These are phyloP conservation scores for Fusarium sp. DNA, from an alignment of 2,329 filamentous ascomycete genomes.

Conservation along the genomic window DNA sequence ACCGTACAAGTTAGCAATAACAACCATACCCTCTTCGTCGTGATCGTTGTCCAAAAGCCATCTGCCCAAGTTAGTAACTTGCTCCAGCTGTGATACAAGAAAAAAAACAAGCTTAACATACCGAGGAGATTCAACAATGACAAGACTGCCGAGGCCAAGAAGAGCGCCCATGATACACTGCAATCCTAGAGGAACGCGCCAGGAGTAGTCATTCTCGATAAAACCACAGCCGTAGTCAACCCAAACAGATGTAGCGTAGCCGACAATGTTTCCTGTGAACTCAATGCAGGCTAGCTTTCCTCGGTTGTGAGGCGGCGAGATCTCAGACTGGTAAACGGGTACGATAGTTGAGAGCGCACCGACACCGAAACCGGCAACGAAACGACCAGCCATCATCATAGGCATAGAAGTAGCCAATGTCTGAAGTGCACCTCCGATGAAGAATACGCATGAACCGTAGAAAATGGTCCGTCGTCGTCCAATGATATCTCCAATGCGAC, in stretches of 20 bases:
- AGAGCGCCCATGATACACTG: constrained; percentile 95
- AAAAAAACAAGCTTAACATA: constrained; percentile 54
- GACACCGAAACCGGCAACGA: constrained; percentile 86
- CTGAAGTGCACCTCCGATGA: constrained; percentile 85
- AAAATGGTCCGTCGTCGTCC: constrained; percentile 90
- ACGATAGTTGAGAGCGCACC: constrained; percentile 92
- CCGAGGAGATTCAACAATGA: constrained; percentile 97
- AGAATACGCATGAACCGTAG: constrained; percentile 92
- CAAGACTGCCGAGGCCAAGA: constrained; percentile 83
- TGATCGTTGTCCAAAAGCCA: constrained; percentile 98
- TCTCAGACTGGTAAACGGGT: constrained; percentile 93
- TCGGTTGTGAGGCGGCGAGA: constrained; percentile 94
- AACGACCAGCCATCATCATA: constrained; percentile 88
- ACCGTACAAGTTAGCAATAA: constrained; percentile 97
- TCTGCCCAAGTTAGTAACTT: constrained; percentile 60
- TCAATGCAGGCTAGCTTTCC: constrained; percentile 97
- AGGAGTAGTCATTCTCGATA: constrained; percentile 86
- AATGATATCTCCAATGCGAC: constrained; percentile 89
- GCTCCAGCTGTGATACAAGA: constrained; percentile 1
- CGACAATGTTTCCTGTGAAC: constrained; percentile 96
- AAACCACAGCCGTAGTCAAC: constrained; percentile 97
- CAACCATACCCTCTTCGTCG: constrained; percentile 97
- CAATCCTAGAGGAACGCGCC: constrained; percentile 89
- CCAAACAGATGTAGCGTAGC: constrained; percentile 97
- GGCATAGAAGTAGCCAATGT: constrained; percentile 83